These are phyloP conservation scores for Prunus yedoensis DNA, from an alignment of 331 rosid genomes.

Conservation along the genomic window DNA sequence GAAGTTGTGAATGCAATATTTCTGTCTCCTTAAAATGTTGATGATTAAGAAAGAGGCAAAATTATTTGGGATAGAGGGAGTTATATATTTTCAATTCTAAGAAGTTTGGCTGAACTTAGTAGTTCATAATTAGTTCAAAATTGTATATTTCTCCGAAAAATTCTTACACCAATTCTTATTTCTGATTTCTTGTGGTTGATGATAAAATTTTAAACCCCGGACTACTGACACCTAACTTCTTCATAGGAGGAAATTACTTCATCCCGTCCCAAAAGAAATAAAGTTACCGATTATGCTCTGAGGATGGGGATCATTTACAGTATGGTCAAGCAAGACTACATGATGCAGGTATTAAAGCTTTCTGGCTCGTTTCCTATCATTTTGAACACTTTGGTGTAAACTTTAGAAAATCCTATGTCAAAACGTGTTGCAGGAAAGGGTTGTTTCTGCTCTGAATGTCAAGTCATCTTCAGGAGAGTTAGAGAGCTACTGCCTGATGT, in stretches of 20 bases:
- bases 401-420: neutral
- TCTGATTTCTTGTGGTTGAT: neutral
- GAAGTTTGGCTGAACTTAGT: neutral
- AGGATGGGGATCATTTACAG: constrained; percentile 54
- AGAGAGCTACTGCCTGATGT: constrained; percentile 69
- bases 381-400: neutral
- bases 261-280: constrained; percentile 31
- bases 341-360: constrained; percentile 62
- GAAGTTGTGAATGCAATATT: neutral
- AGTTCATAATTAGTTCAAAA: neutral
- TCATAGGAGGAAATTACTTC: constrained; percentile 38
- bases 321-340: constrained; percentile 67
- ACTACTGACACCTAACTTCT: constrained; percentile 8
- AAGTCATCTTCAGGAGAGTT: constrained; percentile 58
- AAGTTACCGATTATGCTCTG: constrained; percentile 39
- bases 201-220: neutral
- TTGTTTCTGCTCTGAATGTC: constrained; percentile 55
- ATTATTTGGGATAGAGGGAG: neutral
- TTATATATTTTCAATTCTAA: neutral
- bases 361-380: neutral
- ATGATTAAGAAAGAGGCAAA: neutral
- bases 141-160: neutral
- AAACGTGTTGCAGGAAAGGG: constrained; percentile 56
- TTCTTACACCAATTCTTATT: constrained; percentile 18
- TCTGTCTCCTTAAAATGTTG: neutral